Evolutionary conservation across 2,329 filamentous ascomycete genomes (phyloP).

Genomic region (Neopestalotiopsis sp.): DNA sequence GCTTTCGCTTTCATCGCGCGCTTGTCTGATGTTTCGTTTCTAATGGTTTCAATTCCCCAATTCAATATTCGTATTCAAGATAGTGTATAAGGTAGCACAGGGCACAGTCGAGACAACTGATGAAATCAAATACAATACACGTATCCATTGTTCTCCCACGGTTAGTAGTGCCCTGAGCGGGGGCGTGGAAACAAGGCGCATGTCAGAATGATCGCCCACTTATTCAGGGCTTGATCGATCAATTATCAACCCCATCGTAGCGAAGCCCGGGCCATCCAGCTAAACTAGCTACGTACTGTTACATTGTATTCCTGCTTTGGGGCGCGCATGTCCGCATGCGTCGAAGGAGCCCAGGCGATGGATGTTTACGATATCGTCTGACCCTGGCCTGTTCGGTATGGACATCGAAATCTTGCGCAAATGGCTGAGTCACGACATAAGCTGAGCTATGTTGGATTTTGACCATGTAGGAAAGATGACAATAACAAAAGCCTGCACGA

Average conservation of each 20-base stretch:
- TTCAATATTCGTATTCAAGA: too few species aligned
- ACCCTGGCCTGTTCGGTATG: not conserved
- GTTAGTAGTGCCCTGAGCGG: not conserved
- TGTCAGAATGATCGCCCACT: not conserved
- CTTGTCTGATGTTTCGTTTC: not conserved
- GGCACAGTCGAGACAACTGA: too few species aligned
- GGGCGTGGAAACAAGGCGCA: not conserved
- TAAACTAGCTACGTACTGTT: too few species aligned
- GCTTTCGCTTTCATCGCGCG: not conserved
- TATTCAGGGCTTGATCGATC: slow-evolving; percentile 2
- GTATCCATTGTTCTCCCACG: not conserved
- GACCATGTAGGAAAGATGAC: not conserved
- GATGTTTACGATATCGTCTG: not conserved
- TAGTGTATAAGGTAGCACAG: too few species aligned
- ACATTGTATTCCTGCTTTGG: not conserved
- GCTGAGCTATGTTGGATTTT: not conserved
- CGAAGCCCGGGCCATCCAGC: not conserved
- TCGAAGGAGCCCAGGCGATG: not conserved
- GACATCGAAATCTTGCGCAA: not conserved
- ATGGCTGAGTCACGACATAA: not conserved
- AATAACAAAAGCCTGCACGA: not conserved
- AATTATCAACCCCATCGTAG: not conserved
- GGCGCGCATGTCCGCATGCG: not conserved
- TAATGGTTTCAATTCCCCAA: too few species aligned
- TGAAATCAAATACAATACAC: not conserved